A percentile compares a stretch with the other conserved stretches of the same genome.
Evolutionary conservation across 352 stramenopile species (phyloP).

Genomic region (Phytophthora sojae): DNA sequence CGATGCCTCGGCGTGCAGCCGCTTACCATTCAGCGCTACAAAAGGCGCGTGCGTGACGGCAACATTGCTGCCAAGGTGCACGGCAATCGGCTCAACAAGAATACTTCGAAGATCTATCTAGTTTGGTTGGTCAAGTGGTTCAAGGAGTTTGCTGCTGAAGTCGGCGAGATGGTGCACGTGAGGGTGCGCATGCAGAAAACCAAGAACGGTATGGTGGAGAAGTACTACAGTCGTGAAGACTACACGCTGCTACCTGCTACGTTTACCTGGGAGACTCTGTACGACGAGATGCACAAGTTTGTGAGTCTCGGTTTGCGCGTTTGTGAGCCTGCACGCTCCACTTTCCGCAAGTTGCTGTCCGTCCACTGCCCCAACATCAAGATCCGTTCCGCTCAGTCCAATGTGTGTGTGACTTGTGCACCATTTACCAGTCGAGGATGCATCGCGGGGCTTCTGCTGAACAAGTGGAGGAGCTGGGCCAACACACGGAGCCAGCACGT

Average conservation of each 20-base stretch:
- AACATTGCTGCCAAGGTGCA: conserved; percentile 3
- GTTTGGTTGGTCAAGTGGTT: conserved; percentile 3
- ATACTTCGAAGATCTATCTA: background rate
- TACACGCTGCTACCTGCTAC: background rate
- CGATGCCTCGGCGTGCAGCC: background rate
- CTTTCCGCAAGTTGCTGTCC: too few species aligned
- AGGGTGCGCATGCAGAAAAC: background rate
- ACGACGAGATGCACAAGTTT: too few species aligned
- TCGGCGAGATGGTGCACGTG: background rate
- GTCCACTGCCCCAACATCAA: background rate
- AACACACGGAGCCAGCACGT: conserved; percentile 14
- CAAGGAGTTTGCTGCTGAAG: background rate
- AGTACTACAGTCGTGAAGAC: background rate
- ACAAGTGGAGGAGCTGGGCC: background rate
- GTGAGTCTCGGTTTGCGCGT: too few species aligned
- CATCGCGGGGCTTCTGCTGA: conserved; percentile 1
- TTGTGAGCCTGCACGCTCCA: too few species aligned
- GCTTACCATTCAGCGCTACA: conserved; percentile 1
- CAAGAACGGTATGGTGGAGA: background rate
- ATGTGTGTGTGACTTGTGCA: too few species aligned
- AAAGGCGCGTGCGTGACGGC: background rate
- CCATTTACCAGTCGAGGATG: conserved; percentile 7
- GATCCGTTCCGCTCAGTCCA: too few species aligned
- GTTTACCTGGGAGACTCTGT: too few species aligned
- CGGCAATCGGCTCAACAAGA: background rate